A percentile compares a stretch with the other conserved stretches of the same genome.
Conservation (phyloP, 192 early-diverging fungal genomes). For the Coemansia sp. region DNA sequence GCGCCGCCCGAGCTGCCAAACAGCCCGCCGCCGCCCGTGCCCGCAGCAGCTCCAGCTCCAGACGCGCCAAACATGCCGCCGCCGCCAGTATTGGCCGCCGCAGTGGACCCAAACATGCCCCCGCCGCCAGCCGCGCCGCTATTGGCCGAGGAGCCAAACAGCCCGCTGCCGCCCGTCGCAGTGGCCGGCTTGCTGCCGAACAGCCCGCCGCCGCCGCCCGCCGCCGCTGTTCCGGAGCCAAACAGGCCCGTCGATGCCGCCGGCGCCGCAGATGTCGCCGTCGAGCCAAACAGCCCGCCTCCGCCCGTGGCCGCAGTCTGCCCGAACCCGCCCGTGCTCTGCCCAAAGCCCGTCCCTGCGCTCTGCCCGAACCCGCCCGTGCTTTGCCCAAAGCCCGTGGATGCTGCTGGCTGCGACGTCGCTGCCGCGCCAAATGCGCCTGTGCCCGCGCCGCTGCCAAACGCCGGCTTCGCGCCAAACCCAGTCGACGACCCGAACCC, state of each 20-base stretch:
- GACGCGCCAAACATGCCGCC: not conserved
- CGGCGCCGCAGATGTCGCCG: not conserved
- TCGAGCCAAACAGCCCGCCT: slow-evolving; percentile 2
- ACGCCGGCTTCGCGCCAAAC: slow-evolving; percentile 36
- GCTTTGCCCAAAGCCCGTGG: slow-evolving; percentile 18
- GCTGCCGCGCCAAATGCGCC: slow-evolving; percentile 7
- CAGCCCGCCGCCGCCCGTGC: not conserved
- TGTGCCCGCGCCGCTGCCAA: slow-evolving; percentile 10
- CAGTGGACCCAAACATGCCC: slow-evolving; percentile 7
- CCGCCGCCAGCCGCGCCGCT: slow-evolving; percentile 6
- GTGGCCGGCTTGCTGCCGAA: slow-evolving; percentile 15
- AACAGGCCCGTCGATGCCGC: slow-evolving; percentile 4
- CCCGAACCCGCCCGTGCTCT: slow-evolving; percentile 34
- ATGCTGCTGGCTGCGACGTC: slow-evolving; percentile 16
- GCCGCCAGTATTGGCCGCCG: not conserved
- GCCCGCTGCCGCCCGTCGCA: slow-evolving; percentile 9
- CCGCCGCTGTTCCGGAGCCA: not conserved
- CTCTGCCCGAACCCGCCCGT: slow-evolving; percentile 25
- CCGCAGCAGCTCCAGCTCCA: slow-evolving; percentile 6
- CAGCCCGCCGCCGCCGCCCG: slow-evolving; percentile 7
- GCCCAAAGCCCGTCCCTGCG: slow-evolving; percentile 8
- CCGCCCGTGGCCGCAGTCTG: slow-evolving; percentile 18
- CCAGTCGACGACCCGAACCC: slow-evolving; percentile 27
- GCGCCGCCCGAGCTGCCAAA: not conserved
- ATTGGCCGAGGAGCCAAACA: not conserved